phyloP scores from a whole-genome alignment of 495 filamentous ascomycete species.

The Trichoderma reesei region DNA sequence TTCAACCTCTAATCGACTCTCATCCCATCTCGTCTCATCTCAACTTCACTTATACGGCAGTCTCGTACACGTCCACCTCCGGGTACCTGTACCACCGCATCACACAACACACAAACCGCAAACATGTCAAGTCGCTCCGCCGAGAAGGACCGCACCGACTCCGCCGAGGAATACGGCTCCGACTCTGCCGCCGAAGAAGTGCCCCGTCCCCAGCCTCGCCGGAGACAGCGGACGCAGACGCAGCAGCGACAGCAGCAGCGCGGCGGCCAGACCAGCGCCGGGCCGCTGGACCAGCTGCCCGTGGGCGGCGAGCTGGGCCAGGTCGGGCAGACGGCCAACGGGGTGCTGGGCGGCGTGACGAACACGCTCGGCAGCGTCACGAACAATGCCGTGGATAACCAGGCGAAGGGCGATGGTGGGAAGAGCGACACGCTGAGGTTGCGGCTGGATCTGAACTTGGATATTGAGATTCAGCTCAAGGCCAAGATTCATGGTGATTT shows the following conservation, averaged over 20 bases:
- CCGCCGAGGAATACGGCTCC: conserved; percentile 30
- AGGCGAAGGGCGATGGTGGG: conserved; percentile 33
- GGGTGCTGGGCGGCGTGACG: conserved; percentile 47
- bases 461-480: conserved; percentile 84
- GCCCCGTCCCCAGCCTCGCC: conserved; percentile 16
- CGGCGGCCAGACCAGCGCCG: conserved; percentile 25
- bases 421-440: conserved; percentile 60
- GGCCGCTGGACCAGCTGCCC: conserved; percentile 47
- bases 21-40: neutral
- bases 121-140: conserved; percentile 25
- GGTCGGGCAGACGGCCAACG: conserved; percentile 56
- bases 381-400: conserved; percentile 29
- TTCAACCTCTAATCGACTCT: neutral
- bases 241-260: conserved; percentile 20
- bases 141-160: conserved; percentile 21
- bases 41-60: no score
- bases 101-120: conserved; percentile 15
- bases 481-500: conserved; percentile 90
- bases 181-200: conserved; percentile 28
- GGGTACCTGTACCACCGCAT: neutral
- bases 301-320: conserved; percentile 44
- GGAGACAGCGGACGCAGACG: conserved; percentile 15
- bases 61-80: neutral
- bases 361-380: conserved; percentile 49
- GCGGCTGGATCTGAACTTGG: conserved; percentile 75